Evolutionary conservation across 2,329 filamentous ascomycete species (phyloP).

Genomic region (Stachybotrys echinatus): DNA sequence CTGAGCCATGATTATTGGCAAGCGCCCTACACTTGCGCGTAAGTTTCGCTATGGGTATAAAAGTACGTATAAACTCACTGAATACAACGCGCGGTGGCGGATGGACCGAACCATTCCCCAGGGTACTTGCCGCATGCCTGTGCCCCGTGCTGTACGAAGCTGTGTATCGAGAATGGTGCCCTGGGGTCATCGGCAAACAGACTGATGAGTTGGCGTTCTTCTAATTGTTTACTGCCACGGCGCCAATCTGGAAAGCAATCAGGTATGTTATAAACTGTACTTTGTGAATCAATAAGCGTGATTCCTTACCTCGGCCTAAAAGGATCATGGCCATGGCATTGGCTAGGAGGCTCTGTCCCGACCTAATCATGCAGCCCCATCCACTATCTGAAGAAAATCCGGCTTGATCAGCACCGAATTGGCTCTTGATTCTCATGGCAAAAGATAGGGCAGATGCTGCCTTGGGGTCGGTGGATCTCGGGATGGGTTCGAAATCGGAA

Average conservation of each 20-base stretch:
- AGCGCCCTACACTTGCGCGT: too few relatives aligned
- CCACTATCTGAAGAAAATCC: conserved; percentile 92
- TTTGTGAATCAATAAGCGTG: background rate
- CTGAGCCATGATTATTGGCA: conserved; percentile 58
- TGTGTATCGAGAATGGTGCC: conserved; percentile 91
- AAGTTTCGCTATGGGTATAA: too few relatives aligned
- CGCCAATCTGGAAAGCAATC: conserved; percentile 60
- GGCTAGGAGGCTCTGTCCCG: conserved; percentile 86
- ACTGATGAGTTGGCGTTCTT: conserved; percentile 68
- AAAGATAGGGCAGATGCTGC: conserved; percentile 71
- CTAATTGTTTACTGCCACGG: conserved; percentile 46
- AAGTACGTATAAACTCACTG: conserved; percentile 52
- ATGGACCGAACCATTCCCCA: conserved; percentile 98
- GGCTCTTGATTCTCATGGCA: conserved; percentile 75
- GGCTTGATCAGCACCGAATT: conserved; percentile 65
- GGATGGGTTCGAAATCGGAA: conserved; percentile 77
- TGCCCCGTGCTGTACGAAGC: conserved; percentile 85
- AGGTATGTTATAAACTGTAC: background rate
- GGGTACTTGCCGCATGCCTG: conserved; percentile 87
- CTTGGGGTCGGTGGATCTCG: conserved; percentile 69
- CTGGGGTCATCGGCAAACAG: conserved; percentile 82
- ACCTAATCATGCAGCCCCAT: conserved; percentile 98
- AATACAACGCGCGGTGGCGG: conserved; percentile 88
- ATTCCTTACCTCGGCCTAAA: conserved; percentile 67
- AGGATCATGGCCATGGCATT: conserved; percentile 71